Conservation (phyloP, 2,329 filamentous ascomycete genomes). For the Thermoascus crustaceus region DNA sequence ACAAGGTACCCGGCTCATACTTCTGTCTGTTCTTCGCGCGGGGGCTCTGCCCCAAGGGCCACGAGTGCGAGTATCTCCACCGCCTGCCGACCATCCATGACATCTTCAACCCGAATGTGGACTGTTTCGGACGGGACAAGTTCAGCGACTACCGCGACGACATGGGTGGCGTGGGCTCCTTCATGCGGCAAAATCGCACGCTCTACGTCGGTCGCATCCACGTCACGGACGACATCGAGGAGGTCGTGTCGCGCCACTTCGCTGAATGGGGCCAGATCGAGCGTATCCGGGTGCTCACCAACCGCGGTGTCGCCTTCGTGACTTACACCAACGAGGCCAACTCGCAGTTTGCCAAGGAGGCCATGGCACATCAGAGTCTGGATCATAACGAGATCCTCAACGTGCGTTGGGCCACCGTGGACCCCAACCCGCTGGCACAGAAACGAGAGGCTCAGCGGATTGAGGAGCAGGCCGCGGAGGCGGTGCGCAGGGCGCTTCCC, state of each 20-base stretch:
- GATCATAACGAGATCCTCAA: conserved; percentile 92
- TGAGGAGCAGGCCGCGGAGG: conserved; percentile 94
- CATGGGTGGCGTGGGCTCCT: conserved; percentile 94
- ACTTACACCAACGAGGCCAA: conserved; percentile 90
- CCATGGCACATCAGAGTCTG: conserved; percentile 89
- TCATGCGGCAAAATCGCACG: conserved; percentile 88
- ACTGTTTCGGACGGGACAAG: conserved; percentile 92
- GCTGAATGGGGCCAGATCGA: conserved; percentile 95
- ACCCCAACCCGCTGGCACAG: conserved; percentile 91
- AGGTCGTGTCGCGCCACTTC: conserved; percentile 89
- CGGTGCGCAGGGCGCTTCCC: conserved; percentile 77
- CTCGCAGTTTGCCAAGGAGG: conserved; percentile 83
- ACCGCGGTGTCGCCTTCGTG: conserved; percentile 84
- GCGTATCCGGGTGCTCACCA: conserved; percentile 77
- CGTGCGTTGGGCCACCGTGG: conserved; percentile 92
- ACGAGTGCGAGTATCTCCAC: conserved; percentile 91
- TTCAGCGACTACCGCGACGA: conserved; percentile 89
- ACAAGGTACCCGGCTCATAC: conserved; percentile 68
- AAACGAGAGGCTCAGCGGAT: conserved; percentile 81
- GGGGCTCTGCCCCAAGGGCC: conserved; percentile 73
- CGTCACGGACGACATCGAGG: conserved; percentile 93
- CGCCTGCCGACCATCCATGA: conserved; percentile 79
- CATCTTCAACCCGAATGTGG: conserved; percentile 85
- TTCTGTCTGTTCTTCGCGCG: conserved; percentile 90
- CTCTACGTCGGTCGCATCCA: conserved; percentile 91